phyloP scores from a whole-genome alignment of 2,329 filamentous ascomycete genomes.

The Pseudocercospora macadamiae region DNA sequence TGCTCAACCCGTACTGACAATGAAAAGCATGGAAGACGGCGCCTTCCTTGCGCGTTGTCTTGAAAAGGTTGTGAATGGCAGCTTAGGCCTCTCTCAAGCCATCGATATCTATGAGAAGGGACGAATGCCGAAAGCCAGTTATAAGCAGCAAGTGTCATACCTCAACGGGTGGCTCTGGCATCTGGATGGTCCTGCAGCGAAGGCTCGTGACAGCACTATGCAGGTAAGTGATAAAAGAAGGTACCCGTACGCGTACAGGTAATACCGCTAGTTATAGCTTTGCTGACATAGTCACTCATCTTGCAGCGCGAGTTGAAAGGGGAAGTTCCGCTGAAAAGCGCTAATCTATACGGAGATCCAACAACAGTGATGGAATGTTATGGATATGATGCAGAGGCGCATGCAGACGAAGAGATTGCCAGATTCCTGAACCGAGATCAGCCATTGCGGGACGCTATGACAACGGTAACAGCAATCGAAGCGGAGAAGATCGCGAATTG shows the following conservation, averaged over 20 bases:
- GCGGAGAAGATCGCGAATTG: conserved; percentile 42
- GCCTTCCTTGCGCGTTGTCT: conserved; percentile 46
- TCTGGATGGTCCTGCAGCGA: conserved; percentile 40
- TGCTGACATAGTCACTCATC: too few relatives aligned
- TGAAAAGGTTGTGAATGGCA: conserved; percentile 40
- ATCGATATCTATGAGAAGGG: conserved; percentile 45
- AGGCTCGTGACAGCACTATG: conserved; percentile 44
- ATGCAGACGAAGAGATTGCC: conserved; percentile 40
- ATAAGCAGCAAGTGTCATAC: conserved; percentile 48
- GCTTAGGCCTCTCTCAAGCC: conserved; percentile 40
- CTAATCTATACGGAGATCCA: conserved; percentile 47
- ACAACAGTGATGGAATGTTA: conserved; percentile 43
- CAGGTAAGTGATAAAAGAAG: too few relatives aligned
- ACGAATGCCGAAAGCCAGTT: conserved; percentile 47
- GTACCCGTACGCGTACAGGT: too few relatives aligned
- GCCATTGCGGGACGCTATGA: conserved; percentile 35
- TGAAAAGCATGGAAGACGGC: conserved; percentile 22
- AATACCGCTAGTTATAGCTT: too few relatives aligned
- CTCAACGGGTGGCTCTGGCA: conserved; percentile 43
- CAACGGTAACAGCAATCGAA: conserved; percentile 35
- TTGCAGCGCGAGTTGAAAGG: conserved; percentile 40
- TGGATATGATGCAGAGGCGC: conserved; percentile 46
- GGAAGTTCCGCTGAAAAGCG: conserved; percentile 40
- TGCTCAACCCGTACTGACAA: not conserved
- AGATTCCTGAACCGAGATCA: conserved; percentile 30